Base-by-base conservation (phyloP, 2,329 filamentous ascomycete species). In the Phyllosticta citriasiana region DNA sequence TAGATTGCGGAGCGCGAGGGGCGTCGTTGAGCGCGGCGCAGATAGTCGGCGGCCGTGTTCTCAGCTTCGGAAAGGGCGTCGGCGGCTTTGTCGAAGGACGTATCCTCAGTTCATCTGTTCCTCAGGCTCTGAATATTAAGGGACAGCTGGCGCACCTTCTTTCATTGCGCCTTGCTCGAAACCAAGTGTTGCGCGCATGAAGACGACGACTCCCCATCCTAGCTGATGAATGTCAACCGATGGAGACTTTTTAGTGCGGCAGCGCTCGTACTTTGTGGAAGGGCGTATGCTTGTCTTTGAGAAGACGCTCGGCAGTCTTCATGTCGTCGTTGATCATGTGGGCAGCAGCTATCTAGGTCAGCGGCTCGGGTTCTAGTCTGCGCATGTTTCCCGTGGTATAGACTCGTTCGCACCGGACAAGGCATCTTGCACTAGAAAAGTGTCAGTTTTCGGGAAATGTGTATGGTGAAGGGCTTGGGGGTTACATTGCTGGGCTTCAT, bases 81-180 rank as follows among this genome's bases (percentile, higher is more conserved):
- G 14, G 85, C 84, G 24, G 94, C 91, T 82, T 64, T 53, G 55
- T 14, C 6, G 24, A 51, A 52, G 59, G n/a, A 19, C 22, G 30
- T n/a, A 12, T 33, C 27, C 53, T 58, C 50, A 33, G 35, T 14
- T 5, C 9, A 47, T 51, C 35, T 51, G 19, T 14, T 16, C 25
- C 10, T 22, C 5, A 24, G 30, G n/a, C 27, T 5, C 50, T 33
- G 16, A 24, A 40, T 24, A 47, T 30, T 26, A 27, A 16, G 40
- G 50, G 19, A 24, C 12, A 22, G 27, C 9, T 16, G 54, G 22
- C 47, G 63, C 60, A 83, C 81, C 81, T 77, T 95, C 86, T 61
- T 84, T 85, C 88, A 97, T 94, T 66, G 95, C 82, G 3, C 94
- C 86, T 73, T 95, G 92, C 75, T 97, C 94, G 68, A 96, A 94